These are phyloP conservation scores for Amborella trichopoda DNA, from an alignment of 164 flowering plant genomes.

Conservation along the genomic window DNA sequence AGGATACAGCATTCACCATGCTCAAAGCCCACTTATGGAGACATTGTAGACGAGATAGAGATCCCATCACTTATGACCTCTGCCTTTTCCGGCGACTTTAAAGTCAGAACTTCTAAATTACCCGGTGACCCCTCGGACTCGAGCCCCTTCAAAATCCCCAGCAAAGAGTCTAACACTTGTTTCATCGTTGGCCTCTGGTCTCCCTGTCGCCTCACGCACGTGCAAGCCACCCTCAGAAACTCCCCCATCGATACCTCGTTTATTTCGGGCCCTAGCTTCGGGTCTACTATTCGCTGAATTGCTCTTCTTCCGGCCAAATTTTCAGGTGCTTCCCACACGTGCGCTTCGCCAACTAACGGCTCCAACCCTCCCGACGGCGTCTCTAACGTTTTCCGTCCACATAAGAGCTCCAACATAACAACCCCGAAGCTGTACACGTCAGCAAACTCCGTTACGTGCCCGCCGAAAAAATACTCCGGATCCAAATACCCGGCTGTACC, in stretches of 20 bases:
- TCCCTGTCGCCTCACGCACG: constrained; percentile 7
- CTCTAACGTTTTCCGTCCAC: no score
- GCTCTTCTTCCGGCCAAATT: background rate
- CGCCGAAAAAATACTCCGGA: background rate
- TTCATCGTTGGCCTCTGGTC: constrained; percentile 5
- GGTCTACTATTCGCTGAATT: constrained; percentile 4
- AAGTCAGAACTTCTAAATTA: no score
- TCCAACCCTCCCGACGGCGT: constrained; percentile 10
- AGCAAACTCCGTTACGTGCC: background rate
- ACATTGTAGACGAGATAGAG: no score
- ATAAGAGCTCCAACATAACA: constrained; percentile 42
- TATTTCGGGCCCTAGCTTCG: background rate
- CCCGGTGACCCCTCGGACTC: no score
- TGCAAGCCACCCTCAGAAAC: constrained; percentile 6
- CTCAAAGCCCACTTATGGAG: no score
- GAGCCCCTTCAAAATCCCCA: constrained; percentile 4
- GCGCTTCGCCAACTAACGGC: constrained; percentile 6
- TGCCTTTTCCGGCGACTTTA: no score
- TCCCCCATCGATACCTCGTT: constrained; percentile 1
- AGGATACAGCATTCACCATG: no score
- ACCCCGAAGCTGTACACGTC: constrained; percentile 4
- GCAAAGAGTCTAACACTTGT: no score
- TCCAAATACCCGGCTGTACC: constrained; percentile 4
- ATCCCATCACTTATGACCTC: no score
- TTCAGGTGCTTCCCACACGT: background rate